Percentiles rank a stretch among this genome's conserved stretches.
These are phyloP conservation scores for Cryptococcus sp. DNA, from an alignment of 1,284 basidiomycete genomes.

Conservation along the genomic window DNA sequence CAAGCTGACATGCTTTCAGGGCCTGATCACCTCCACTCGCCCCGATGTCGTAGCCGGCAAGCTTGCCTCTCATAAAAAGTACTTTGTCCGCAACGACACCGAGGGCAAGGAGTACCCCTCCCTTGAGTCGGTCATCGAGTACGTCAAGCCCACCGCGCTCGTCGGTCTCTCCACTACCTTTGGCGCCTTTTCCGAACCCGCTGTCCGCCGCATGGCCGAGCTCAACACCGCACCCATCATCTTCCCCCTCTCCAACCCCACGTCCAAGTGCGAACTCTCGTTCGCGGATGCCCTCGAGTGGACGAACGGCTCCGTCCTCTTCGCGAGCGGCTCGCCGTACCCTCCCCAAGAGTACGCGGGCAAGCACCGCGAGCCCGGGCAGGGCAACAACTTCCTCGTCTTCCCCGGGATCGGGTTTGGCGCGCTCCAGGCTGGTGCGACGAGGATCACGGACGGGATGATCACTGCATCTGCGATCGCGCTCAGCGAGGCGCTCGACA, in stretches of 20 bases:
- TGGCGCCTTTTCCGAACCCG: slow-evolving; percentile 72
- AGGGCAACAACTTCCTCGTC: slow-evolving; percentile 58
- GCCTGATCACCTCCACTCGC: slow-evolving; percentile 69
- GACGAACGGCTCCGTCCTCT: slow-evolving; percentile 61
- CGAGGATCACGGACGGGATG: slow-evolving; percentile 46
- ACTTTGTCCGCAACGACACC: slow-evolving; percentile 79
- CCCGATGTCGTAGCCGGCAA: slow-evolving; percentile 56
- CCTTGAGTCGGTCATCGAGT: slow-evolving; percentile 74
- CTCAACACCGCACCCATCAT: slow-evolving; percentile 78
- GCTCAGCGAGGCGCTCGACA: slow-evolving; percentile 69
- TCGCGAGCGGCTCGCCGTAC: slow-evolving; percentile 90
- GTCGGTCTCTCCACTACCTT: slow-evolving; percentile 85
- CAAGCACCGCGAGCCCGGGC: slow-evolving; percentile 69
- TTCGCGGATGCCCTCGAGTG: slow-evolving; percentile 79
- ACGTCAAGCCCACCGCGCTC: slow-evolving; percentile 86
- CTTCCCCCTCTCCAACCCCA: slow-evolving; percentile 95
- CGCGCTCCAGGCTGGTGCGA: slow-evolving; percentile 59
- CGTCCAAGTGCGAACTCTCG: slow-evolving; percentile 66
- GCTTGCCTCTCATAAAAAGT: slow-evolving; percentile 75
- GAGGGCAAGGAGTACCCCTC: slow-evolving; percentile 68
- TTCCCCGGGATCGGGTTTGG: slow-evolving; percentile 71
- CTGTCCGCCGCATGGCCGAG: slow-evolving; percentile 77
- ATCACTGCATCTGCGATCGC: slow-evolving; percentile 61
- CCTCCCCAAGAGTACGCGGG: slow-evolving; percentile 60
- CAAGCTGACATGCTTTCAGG: slow-evolving; percentile 50